A percentile compares a stretch with the other conserved stretches of the same genome.
Evolutionary conservation across 2,329 filamentous ascomycete genomes (phyloP).

Genomic region (Pestalotiopsis sp.): DNA sequence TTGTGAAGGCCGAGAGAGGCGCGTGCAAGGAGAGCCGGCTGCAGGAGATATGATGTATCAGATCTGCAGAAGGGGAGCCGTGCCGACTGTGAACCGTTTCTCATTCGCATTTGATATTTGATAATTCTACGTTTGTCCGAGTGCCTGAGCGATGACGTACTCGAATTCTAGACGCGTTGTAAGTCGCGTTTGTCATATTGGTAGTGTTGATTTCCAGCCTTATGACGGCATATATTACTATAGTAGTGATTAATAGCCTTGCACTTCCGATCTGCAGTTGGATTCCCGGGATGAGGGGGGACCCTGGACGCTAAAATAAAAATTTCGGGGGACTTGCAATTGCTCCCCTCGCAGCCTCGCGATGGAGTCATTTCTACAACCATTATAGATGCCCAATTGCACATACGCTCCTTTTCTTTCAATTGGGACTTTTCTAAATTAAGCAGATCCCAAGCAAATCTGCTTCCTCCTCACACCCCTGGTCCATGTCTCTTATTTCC

Average conservation of each 20-base stretch:
- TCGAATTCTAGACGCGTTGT: neutral
- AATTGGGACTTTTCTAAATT: neutral
- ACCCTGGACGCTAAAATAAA: neutral
- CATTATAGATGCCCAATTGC: neutral
- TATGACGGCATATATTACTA: constrained; percentile 6
- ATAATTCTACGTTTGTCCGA: neutral
- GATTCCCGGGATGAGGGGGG: neutral
- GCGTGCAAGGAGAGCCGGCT: neutral
- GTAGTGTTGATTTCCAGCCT: neutral
- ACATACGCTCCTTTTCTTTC: neutral
- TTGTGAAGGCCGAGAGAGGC: neutral
- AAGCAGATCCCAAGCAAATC: neutral
- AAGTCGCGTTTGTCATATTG: neutral
- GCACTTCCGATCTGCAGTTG: constrained; percentile 3
- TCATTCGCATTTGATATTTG: neutral
- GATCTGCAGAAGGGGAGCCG: neutral
- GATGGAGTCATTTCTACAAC: constrained; percentile 4
- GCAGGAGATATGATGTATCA: neutral
- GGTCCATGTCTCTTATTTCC: constrained; percentile 2
- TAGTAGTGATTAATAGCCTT: constrained; percentile 3
- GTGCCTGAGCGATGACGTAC: constrained; percentile 5
- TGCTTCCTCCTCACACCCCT: neutral
- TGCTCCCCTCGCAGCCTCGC: constrained; percentile 1
- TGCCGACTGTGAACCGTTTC: neutral
- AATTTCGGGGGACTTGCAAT: neutral